Percentiles rank a stretch among this genome's conserved stretches.
Conservation (phyloP, 1,139 yeast genomes). For the Pichia sp. region DNA sequence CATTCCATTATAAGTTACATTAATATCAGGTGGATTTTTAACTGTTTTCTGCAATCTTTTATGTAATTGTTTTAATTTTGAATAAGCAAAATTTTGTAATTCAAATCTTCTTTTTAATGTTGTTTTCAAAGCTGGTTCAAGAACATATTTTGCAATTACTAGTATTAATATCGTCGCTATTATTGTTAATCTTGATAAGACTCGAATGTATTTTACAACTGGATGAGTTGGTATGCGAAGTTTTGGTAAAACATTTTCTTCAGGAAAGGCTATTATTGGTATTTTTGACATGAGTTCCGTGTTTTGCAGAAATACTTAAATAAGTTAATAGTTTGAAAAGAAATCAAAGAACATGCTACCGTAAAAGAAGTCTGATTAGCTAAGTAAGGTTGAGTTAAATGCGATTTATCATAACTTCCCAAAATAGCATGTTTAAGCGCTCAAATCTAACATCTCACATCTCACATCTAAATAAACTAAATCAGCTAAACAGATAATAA, state of each 20-base stretch:
- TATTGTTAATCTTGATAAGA: slow-evolving; percentile 26
- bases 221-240: slow-evolving; percentile 17
- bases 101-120: slow-evolving; percentile 24
- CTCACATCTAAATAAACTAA: no score
- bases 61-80: slow-evolving; percentile 17
- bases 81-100: slow-evolving; percentile 21
- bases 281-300: slow-evolving; percentile 10
- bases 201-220: slow-evolving; percentile 25
- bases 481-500: no score
- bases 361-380: background rate
- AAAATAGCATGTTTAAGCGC: no score
- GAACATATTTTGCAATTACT: slow-evolving; percentile 20
- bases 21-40: slow-evolving; percentile 31
- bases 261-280: slow-evolving; percentile 30
- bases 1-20: slow-evolving; percentile 36
- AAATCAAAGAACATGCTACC: background rate
- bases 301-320: no score
- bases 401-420: no score
- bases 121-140: slow-evolving; percentile 26
- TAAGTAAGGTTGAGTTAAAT: no score
- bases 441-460: no score
- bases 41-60: slow-evolving; percentile 17
- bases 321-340: background rate
- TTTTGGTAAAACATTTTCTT: slow-evolving; percentile 15
- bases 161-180: slow-evolving; percentile 20